A percentile compares a stretch with the other conserved stretches of the same genome.
Conservation (phyloP, 352 stramenopile species). For the Globisporangium uncinulatum region DNA sequence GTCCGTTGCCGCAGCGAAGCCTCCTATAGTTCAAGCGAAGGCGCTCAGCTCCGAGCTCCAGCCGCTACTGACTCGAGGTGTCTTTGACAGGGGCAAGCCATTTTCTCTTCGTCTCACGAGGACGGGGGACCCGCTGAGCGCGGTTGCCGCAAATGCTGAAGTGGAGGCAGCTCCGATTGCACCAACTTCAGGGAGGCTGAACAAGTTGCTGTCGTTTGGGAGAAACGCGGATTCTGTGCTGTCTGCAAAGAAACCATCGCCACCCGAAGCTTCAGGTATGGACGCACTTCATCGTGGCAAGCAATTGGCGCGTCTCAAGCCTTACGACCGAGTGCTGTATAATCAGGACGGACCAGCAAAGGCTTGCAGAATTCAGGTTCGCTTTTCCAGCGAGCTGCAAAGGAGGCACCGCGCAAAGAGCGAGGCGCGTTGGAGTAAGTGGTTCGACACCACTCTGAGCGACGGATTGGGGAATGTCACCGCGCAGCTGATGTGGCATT, state of each 20-base stretch:
- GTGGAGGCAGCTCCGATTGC: not conserved
- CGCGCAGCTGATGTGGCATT: not conserved
- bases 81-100: not conserved
- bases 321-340: constrained; percentile 1
- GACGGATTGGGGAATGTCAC: too few species aligned
- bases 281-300: too few species aligned
- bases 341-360: not conserved
- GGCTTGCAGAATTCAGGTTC: not conserved
- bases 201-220: not conserved
- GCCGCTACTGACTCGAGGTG: not conserved
- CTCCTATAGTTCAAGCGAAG: constrained; percentile 1
- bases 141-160: not conserved
- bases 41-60: not conserved
- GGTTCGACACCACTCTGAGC: not conserved
- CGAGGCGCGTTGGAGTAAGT: not conserved
- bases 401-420: not conserved
- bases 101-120: not conserved
- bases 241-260: not conserved
- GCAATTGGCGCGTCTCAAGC: not conserved
- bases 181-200: not conserved
- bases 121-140: not conserved
- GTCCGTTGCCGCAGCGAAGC: not conserved
- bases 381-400: not conserved
- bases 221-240: not conserved
- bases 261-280: not conserved